Evolutionary conservation across 805 yeast species (phyloP), one percentile per base, ranked within the genome.

Genomic region (Schizosaccharomyces cryophilus): DNA sequence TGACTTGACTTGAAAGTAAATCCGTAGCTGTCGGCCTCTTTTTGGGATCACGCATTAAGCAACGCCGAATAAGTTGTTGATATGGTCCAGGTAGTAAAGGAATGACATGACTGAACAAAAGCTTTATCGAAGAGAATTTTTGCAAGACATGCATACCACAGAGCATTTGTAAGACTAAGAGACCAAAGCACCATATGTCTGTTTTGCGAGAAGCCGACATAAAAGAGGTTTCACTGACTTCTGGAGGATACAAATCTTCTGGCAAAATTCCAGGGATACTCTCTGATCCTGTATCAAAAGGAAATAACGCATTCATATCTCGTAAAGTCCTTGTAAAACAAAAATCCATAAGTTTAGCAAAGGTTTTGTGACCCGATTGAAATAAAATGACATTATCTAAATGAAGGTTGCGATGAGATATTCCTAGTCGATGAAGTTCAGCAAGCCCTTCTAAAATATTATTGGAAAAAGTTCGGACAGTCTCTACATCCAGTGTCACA

Each of bases 131-230:
- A 35, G 38, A 19, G n/a, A 56, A 56, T 19, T 56, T 40, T 11
- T 79, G 75, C 0, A 79, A 72, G 0, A 77, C 73, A 58, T 79
- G 81, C 2, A 75, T 72, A 0, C 95, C 90, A 55, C 77, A 73
- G 3, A 86, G 74, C 69, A 83, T 73, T 64, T 84, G 81, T 19
- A 82, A 75, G 65, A 90, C 83, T 5, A 85, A 69, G 0, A 86
- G 86, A 6, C 96, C 98, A 48, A 88, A 72, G 67, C 85, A 85
- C 97, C 97, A 93, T 9, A 93, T 84, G 73, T 93, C 98, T 0
- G 96, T 82, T 69, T 87, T 85, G 45, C 88, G 74, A 62, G 83
- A 83, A 62, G 76, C 79, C 42, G 70, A 66, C 60, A 68, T 72
- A 17, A 67, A 69, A 45, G 66, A 69, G 63, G 70, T 68, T 11